Base-by-base conservation (phyloP, 768 basidiomycete species). In the Mycena vitilis region DNA sequence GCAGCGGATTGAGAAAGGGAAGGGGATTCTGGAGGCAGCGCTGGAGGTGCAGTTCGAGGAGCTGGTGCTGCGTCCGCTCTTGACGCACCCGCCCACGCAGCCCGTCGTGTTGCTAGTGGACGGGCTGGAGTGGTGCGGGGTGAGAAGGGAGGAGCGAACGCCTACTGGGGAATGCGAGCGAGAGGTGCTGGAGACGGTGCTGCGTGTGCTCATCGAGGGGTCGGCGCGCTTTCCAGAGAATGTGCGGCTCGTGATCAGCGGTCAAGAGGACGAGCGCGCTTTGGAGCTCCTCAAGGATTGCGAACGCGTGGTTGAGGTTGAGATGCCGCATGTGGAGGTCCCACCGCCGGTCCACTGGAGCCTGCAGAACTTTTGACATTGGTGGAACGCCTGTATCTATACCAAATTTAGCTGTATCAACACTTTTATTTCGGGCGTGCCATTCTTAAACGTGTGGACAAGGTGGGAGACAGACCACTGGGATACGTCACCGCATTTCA, bases 161-260 rank as follows among this genome's bases (percentile, higher is more conserved):
- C 11, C 11, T 2, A 40, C 10, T 11, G 40, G 15, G 40, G 40
- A 40, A 2, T 40, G 2, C 40, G 15, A 40, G 48, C 55, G 20
- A 34, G 55, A 42, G 0, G 22, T 30, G 25, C 16, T 57, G 49
- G 10, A 44, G n/a, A 12, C 16, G 10, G 55, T 52, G 37, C 30
- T 65, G 30, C 23, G 51, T 1, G 23, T 65, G 25, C 64, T 59
- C 13, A 20, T 65, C 15, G 40, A 59, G 38, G 64, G 56, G 12
- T 56, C 56, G 2, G 55, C 23, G 48, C 23, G 36, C n/a, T 58
- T 58, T 51, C 63, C 56, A 12, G 36, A 37, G 5, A 49, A 51
- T 58, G 63, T 52, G 12, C 63, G 63, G 18, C 63, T 65, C 12
- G 5, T 65, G 25, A n/a, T 65, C 2, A 52, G 55, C 48, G 38